A percentile compares a stretch with the other conserved stretches of the same genome.
phyloP scores from a whole-genome alignment of 2,329 filamentous ascomycete species.

The Aspergillus aculeatinus region DNA sequence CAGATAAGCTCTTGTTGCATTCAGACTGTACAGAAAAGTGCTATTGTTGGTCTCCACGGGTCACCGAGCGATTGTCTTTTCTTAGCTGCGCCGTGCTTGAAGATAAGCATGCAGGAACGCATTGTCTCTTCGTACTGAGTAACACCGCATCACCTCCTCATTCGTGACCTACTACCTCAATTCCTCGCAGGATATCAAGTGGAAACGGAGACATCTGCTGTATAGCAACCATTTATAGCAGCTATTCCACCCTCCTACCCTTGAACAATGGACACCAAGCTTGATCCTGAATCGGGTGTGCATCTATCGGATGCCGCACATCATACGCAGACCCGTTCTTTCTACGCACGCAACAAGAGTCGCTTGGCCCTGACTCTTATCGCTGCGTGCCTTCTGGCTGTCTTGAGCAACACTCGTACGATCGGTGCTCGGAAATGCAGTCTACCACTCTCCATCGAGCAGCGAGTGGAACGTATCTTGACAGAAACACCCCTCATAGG shows the following conservation, averaged over 20 bases:
- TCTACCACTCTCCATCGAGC: conserved; percentile 26
- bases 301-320: background rate
- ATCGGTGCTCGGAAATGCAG: conserved; percentile 6
- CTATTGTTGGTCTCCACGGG: too few relatives aligned
- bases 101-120: too few relatives aligned
- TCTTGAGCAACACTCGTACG: conserved; percentile 5
- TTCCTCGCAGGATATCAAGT: background rate
- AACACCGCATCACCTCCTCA: too few relatives aligned
- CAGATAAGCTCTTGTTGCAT: too few relatives aligned
- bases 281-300: background rate
- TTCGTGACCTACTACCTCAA: too few relatives aligned
- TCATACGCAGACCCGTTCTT: background rate
- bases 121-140: too few relatives aligned
- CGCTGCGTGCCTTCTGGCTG: conserved; percentile 9
- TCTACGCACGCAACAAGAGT: conserved; percentile 1
- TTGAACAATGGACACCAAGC: background rate
- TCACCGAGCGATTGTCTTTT: too few relatives aligned
- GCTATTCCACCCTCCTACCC: background rate
- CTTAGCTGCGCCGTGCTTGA: too few relatives aligned
- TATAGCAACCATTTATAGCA: background rate
- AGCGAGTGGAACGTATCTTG: conserved; percentile 47
- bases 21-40: too few relatives aligned
- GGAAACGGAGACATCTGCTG: background rate
- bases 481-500: conserved; percentile 51
- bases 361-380: conserved; percentile 4